These are phyloP conservation scores for Fonsecaea erecta DNA, from an alignment of 2,329 filamentous ascomycete species.

Conservation along the genomic window DNA sequence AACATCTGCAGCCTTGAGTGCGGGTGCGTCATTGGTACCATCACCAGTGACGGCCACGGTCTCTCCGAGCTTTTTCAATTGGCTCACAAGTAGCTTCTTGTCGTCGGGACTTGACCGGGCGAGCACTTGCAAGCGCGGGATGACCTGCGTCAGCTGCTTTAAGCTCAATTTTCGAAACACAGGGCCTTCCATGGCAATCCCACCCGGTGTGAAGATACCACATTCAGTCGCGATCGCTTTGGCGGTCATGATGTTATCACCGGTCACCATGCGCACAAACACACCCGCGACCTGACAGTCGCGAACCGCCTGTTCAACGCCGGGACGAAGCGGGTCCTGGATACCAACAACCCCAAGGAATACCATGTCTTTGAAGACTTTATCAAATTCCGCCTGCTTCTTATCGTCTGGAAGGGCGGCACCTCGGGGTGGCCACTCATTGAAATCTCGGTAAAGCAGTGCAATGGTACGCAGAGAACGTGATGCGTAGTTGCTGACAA, in stretches of 20 bases:
- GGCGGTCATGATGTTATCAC: constrained; percentile 79
- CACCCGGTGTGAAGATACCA: constrained; percentile 71
- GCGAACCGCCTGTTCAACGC: constrained; percentile 73
- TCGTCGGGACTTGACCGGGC: constrained; percentile 77
- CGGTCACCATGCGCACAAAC: constrained; percentile 82
- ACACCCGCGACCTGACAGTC: constrained; percentile 77
- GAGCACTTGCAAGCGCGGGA: constrained; percentile 71
- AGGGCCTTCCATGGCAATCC: constrained; percentile 77
- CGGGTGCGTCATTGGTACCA: constrained; percentile 81
- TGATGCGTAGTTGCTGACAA: constrained; percentile 78
- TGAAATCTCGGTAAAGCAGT: constrained; percentile 81
- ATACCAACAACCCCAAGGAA: constrained; percentile 76
- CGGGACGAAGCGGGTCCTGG: constrained; percentile 76
- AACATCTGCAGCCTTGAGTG: constrained; percentile 80
- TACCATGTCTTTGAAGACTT: constrained; percentile 69
- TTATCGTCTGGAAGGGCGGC: constrained; percentile 62
- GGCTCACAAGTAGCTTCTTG: constrained; percentile 73
- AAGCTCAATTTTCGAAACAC: constrained; percentile 74
- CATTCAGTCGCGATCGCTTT: constrained; percentile 79
- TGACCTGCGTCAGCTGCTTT: constrained; percentile 67
- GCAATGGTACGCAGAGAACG: constrained; percentile 84
- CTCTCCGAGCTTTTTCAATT: constrained; percentile 73
- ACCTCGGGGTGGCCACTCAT: constrained; percentile 76
- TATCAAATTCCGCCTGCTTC: constrained; percentile 67
- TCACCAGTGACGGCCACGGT: constrained; percentile 83